Percentiles rank a stretch among this genome's conserved stretches.
phyloP scores from a whole-genome alignment of 2,329 filamentous ascomycete genomes.

The Bretziella fagacearum region DNA sequence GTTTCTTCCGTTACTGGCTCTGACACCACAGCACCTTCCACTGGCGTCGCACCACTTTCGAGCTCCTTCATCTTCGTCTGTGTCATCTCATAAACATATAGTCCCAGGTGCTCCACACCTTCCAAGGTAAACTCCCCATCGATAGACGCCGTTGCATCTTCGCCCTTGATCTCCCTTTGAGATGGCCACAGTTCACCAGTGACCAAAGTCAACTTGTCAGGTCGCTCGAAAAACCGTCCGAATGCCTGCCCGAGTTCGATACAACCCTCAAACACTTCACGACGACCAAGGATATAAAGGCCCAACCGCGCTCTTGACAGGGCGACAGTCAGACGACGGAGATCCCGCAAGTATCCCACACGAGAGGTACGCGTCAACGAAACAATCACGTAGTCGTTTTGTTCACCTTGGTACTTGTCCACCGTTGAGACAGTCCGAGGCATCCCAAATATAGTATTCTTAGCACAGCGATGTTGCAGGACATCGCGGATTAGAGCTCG shows the following conservation, averaged over 20 bases:
- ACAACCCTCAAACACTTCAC: conserved; percentile 74
- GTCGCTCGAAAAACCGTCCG: conserved; percentile 55
- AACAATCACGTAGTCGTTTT: conserved; percentile 95
- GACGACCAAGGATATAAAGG: conserved; percentile 78
- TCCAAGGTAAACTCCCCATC: conserved; percentile 59
- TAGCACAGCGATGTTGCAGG: conserved; percentile 63
- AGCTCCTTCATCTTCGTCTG: conserved; percentile 39
- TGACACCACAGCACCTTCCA: not conserved
- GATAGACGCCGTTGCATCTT: conserved; percentile 25
- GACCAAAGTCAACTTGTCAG: conserved; percentile 64
- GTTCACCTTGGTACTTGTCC: conserved; percentile 97
- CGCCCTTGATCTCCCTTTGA: conserved; percentile 29
- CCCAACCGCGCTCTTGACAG: conserved; percentile 83
- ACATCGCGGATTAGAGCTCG: conserved; percentile 78
- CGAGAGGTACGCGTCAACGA: conserved; percentile 78
- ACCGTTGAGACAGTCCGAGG: conserved; percentile 85
- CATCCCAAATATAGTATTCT: conserved; percentile 70
- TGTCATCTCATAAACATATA: conserved; percentile 96
- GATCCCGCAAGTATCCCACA: conserved; percentile 83
- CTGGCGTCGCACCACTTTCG: conserved; percentile 23
- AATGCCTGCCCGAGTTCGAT: conserved; percentile 81
- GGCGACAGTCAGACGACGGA: conserved; percentile 84
- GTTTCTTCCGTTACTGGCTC: not conserved
- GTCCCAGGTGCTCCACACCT: conserved; percentile 79
- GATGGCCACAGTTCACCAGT: conserved; percentile 78